A percentile compares a stretch with the other conserved stretches of the same genome.
These are phyloP conservation scores for Colletotrichum acutatum DNA, from an alignment of 2,329 filamentous ascomycete species.

Conservation along the genomic window DNA sequence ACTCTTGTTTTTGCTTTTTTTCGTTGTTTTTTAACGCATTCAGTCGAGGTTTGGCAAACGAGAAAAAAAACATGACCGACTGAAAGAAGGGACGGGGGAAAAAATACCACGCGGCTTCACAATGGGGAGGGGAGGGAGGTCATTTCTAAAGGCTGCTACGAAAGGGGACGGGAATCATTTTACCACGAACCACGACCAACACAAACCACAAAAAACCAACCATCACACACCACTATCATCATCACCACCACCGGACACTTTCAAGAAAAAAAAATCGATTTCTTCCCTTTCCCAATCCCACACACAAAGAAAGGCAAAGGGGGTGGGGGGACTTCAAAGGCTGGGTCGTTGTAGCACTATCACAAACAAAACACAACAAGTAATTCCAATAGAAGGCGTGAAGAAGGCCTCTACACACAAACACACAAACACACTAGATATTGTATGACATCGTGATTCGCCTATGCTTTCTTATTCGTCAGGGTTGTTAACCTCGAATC, in stretches of 20 bases:
- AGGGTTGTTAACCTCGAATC: neutral
- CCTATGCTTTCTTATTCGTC: neutral
- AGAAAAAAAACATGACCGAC: conserved; percentile 31
- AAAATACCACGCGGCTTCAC: conserved; percentile 33
- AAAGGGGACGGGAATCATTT: conserved; percentile 21
- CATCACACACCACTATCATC: conserved; percentile 9
- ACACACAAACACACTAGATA: neutral
- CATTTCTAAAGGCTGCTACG: conserved; percentile 31
- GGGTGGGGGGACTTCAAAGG: neutral
- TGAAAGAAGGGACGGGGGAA: conserved; percentile 22
- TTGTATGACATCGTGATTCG: neutral
- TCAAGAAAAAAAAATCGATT: conserved; percentile 8
- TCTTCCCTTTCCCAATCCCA: neutral
- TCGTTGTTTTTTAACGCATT: conserved; percentile 11
- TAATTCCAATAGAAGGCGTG: conserved; percentile 32
- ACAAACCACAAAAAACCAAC: conserved; percentile 8
- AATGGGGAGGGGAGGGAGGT: neutral
- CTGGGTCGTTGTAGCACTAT: conserved; percentile 33
- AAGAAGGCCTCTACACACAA: conserved; percentile 19
- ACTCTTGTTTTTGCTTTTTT: conserved; percentile 8
- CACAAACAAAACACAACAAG: conserved; percentile 8
- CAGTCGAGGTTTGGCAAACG: conserved; percentile 30
- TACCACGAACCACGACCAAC: conserved; percentile 17
- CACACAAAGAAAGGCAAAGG: neutral
- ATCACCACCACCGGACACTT: neutral